Evolutionary conservation across 73 alveolate species (phyloP).

Genomic region (Paramecium sexaurelia): DNA sequence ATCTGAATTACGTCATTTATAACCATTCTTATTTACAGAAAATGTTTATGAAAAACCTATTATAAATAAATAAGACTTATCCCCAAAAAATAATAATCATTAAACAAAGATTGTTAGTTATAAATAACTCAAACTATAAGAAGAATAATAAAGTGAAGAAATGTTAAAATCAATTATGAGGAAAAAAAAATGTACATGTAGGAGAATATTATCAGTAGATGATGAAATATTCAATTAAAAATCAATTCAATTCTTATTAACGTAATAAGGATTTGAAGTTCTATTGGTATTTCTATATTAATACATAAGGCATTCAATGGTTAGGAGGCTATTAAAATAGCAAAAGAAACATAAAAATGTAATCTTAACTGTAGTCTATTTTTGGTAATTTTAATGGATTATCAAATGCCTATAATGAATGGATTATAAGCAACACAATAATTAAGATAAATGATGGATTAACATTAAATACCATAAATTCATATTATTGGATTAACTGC

Average conservation of each 20-base stretch:
- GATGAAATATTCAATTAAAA: constrained; percentile 42
- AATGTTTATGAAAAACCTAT: background rate
- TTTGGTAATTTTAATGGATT: constrained; percentile 22
- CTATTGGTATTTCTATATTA: background rate
- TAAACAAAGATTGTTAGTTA: background rate
- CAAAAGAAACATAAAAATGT: background rate
- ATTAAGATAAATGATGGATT: background rate
- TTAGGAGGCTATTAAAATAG: background rate
- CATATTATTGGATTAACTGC: constrained; percentile 41
- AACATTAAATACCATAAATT: background rate
- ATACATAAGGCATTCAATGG: constrained; percentile 32
- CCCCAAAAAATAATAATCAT: no score
- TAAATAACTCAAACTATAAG: background rate
- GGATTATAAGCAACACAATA: constrained; percentile 1
- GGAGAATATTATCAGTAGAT: constrained; percentile 28
- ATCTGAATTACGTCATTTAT: background rate
- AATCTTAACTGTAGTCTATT: background rate
- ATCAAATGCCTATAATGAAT: constrained; percentile 55
- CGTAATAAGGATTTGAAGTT: background rate
- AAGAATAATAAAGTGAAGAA: background rate
- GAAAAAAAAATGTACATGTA: background rate
- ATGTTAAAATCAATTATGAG: background rate
- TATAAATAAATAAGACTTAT: background rate
- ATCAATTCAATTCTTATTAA: background rate
- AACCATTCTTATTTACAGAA: background rate